Conservation (phyloP, 768 basidiomycete genomes). For the Lactarius trivialis region DNA sequence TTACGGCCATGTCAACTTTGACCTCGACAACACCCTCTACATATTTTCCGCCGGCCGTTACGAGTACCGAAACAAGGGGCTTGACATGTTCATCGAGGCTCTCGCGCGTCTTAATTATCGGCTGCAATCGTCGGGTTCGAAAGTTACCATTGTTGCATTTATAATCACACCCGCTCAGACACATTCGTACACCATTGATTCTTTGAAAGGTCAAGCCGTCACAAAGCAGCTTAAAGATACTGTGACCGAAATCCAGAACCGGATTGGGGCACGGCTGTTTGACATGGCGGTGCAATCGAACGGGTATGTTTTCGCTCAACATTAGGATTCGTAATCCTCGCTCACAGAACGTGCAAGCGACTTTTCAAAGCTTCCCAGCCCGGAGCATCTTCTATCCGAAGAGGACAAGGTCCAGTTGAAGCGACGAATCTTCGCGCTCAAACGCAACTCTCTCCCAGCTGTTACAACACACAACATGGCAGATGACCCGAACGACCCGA, state of each 20-base stretch:
- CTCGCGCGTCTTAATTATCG: constrained; percentile 78
- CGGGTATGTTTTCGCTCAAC: constrained; percentile 47
- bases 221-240: constrained; percentile 96
- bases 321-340: neutral
- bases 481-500: constrained; percentile 87
- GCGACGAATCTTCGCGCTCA: constrained; percentile 92
- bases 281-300: constrained; percentile 91
- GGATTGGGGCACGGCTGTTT: constrained; percentile 87
- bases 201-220: constrained; percentile 94
- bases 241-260: constrained; percentile 90
- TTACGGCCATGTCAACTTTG: constrained; percentile 96
- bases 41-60: constrained; percentile 99
- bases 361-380: constrained; percentile 63
- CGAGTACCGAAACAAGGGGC: constrained; percentile 98
- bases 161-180: constrained; percentile 98
- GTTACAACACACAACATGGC: constrained; percentile 99
- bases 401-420: constrained; percentile 95
- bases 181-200: constrained; percentile 95
- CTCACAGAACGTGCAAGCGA: constrained; percentile 40
- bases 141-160: constrained; percentile 90
- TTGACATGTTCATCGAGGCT: constrained; percentile 98
- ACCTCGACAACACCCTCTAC: constrained; percentile 86
- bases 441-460: constrained; percentile 90
- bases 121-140: constrained; percentile 56
- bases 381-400: constrained; percentile 72